These are phyloP conservation scores for Heliocybe sulcata DNA, from an alignment of 1,284 basidiomycete species.

Conservation along the genomic window DNA sequence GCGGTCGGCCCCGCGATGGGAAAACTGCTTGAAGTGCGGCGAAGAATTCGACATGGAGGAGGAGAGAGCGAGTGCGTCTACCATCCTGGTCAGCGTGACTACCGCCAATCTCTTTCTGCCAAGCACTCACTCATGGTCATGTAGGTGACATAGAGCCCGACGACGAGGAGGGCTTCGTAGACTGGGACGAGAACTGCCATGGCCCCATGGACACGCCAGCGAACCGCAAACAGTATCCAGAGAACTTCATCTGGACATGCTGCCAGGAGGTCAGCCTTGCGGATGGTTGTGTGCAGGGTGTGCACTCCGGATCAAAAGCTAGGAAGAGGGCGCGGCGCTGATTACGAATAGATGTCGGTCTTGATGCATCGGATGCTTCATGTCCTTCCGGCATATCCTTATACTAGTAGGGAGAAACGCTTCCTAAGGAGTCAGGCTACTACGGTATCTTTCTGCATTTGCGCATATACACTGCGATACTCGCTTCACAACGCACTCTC, in stretches of 20 bases:
- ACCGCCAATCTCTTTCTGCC: too few relatives aligned
- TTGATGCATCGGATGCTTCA: too few relatives aligned
- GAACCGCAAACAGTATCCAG: slow-evolving; percentile 32
- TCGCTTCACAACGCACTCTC: too few relatives aligned
- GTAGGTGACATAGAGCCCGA: slow-evolving; percentile 29
- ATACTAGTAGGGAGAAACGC: too few relatives aligned
- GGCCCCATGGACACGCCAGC: slow-evolving; percentile 35
- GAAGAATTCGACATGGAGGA: neutral
- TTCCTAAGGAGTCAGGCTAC: too few relatives aligned
- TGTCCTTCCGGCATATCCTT: too few relatives aligned
- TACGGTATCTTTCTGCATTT: too few relatives aligned
- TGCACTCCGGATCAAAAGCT: neutral
- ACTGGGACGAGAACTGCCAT: slow-evolving; percentile 39
- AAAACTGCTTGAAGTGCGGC: neutral
- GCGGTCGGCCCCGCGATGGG: neutral
- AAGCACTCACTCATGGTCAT: neutral
- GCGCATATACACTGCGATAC: too few relatives aligned
- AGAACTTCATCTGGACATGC: slow-evolving; percentile 42
- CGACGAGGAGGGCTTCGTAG: slow-evolving; percentile 29
- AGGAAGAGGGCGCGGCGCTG: neutral
- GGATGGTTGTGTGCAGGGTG: slow-evolving; percentile 26
- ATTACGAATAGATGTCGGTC: too few relatives aligned
- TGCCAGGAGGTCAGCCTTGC: slow-evolving; percentile 29
- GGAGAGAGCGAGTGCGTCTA: neutral
- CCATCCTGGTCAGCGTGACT: neutral